Conservation (phyloP, 768 basidiomycete genomes). For the Sarcodon sp. region DNA sequence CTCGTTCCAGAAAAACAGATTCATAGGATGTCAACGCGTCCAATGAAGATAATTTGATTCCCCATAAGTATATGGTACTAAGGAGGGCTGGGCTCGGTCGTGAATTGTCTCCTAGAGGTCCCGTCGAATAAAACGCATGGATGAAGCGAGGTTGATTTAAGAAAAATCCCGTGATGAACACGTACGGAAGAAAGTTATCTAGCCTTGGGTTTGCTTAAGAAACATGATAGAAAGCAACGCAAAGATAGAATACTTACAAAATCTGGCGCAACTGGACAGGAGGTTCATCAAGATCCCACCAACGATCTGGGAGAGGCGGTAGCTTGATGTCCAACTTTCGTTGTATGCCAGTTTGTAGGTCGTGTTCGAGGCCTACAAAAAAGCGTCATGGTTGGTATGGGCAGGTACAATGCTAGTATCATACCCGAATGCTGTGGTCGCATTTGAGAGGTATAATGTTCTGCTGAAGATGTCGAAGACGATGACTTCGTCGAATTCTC, state of each 20-base stretch:
- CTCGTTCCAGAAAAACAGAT: slow-evolving; percentile 31
- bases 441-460: slow-evolving; percentile 33
- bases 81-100: slow-evolving; percentile 24
- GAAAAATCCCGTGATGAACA: slow-evolving; percentile 53
- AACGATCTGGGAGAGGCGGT: background rate
- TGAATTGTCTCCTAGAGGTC: slow-evolving; percentile 11
- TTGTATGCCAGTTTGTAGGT: too few relatives aligned
- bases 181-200: slow-evolving; percentile 41
- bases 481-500: slow-evolving; percentile 44
- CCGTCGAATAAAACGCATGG: slow-evolving; percentile 6
- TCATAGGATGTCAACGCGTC: slow-evolving; percentile 11
- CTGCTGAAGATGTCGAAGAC: slow-evolving; percentile 56
- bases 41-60: slow-evolving; percentile 13
- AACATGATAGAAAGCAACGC: background rate
- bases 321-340: background rate
- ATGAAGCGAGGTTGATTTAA: slow-evolving; percentile 36
- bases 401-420: too few relatives aligned
- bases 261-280: background rate
- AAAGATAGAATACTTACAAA: background rate
- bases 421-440: background rate
- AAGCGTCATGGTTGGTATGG: too few relatives aligned
- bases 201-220: slow-evolving; percentile 21
- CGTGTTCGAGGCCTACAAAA: too few relatives aligned
- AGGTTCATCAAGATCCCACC: background rate
- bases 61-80: slow-evolving; percentile 21